phyloP scores from a whole-genome alignment of 2,329 filamentous ascomycete genomes.

The Camillea tinctor region DNA sequence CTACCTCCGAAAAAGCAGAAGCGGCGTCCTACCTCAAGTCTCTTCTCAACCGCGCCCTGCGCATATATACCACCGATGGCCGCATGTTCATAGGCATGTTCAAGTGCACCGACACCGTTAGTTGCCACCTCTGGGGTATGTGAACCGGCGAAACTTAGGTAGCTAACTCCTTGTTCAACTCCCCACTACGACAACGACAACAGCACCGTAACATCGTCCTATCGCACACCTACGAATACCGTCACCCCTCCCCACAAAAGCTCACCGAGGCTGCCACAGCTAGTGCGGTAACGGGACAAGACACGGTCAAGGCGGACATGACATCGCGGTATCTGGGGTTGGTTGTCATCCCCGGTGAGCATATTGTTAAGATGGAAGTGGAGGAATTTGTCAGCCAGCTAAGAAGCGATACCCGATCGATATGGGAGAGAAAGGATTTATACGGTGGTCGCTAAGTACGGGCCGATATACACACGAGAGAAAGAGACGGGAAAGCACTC shows the following conservation, averaged over 20 bases:
- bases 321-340: conserved; percentile 83
- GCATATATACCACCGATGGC: conserved; percentile 76
- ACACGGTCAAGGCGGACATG: conserved; percentile 65
- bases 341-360: conserved; percentile 82
- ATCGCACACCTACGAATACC: conserved; percentile 84
- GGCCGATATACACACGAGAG: neutral
- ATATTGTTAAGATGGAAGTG: conserved; percentile 85
- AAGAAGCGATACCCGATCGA: conserved; percentile 24
- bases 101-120: conserved; percentile 90
- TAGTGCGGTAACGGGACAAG: conserved; percentile 34
- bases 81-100: conserved; percentile 88
- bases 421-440: conserved; percentile 24
- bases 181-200: conserved; percentile 34
- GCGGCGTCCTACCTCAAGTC: conserved; percentile 58
- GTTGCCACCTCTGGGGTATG: conserved; percentile 27
- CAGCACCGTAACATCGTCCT: conserved; percentile 90
- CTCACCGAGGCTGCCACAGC: conserved; percentile 37
- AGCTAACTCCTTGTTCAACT: no score
- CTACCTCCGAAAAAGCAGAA: conserved; percentile 44
- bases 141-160: no score
- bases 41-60: conserved; percentile 75
- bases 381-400: conserved; percentile 69
- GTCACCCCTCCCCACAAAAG: conserved; percentile 61
- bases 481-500: neutral
- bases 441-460: conserved; percentile 7